phyloP scores from a whole-genome alignment of 2,329 filamentous ascomycete genomes.

The Pezicula rhizophila region DNA sequence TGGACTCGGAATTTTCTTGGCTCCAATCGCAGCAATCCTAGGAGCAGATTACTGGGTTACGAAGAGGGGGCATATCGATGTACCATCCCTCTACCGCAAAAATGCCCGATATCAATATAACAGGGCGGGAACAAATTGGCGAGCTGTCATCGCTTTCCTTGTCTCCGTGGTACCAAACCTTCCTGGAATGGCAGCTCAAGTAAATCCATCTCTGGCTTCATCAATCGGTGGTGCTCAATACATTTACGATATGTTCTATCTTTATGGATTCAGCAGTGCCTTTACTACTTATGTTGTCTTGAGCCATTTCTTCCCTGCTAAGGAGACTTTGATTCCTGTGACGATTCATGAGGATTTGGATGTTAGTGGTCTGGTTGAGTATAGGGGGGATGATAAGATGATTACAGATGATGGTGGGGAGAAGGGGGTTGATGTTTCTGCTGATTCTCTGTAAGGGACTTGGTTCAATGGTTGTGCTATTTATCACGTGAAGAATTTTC shows the following conservation, averaged over 20 bases:
- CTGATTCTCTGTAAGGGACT: background rate
- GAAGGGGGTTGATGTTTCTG: background rate
- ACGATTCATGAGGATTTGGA: conserved; percentile 27
- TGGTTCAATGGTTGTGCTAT: background rate
- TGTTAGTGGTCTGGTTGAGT: conserved; percentile 4
- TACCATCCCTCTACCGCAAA: conserved; percentile 28
- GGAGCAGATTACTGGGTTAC: conserved; percentile 29
- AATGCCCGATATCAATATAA: conserved; percentile 22
- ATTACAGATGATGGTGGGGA: background rate
- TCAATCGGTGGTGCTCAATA: conserved; percentile 26
- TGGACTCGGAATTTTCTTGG: conserved; percentile 31
- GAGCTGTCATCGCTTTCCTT: conserved; percentile 19
- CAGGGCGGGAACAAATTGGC: conserved; percentile 19
- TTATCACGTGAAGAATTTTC: too few relatives aligned
- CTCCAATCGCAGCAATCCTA: conserved; percentile 32
- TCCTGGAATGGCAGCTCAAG: conserved; percentile 20
- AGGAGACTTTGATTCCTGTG: conserved; percentile 23
- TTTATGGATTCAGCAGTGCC: conserved; percentile 31
- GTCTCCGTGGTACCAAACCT: conserved; percentile 19
- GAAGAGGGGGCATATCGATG: conserved; percentile 27
- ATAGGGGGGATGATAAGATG: background rate
- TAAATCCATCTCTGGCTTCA: conserved; percentile 12
- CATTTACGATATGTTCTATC: conserved; percentile 31
- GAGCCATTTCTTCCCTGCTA: conserved; percentile 27
- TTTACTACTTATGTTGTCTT: conserved; percentile 27